A percentile compares a stretch with the other conserved stretches of the same genome.
phyloP scores from a whole-genome alignment of 1,284 basidiomycete species.

The Omphalotus olearius region DNA sequence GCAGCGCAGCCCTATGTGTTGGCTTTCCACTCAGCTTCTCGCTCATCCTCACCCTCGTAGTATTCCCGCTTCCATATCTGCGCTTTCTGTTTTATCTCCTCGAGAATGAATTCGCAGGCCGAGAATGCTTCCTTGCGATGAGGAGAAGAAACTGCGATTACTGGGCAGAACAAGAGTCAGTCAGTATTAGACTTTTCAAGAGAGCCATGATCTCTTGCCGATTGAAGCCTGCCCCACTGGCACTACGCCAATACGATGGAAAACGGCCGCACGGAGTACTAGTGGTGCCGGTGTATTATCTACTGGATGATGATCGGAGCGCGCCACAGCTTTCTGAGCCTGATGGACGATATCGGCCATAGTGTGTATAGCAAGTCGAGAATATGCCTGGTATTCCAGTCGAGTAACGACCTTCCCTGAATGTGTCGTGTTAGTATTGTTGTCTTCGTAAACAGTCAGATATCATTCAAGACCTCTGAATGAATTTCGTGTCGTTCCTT shows the following conservation, averaged over 20 bases:
- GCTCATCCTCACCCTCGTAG: slow-evolving; percentile 63
- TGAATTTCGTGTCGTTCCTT: slow-evolving; percentile 44
- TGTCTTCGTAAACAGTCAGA: not conserved
- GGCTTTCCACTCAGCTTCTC: slow-evolving; percentile 70
- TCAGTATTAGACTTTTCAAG: too few relatives aligned
- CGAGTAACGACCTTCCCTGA: slow-evolving; percentile 68
- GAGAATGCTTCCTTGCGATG: slow-evolving; percentile 80
- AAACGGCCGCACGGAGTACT: slow-evolving; percentile 55
- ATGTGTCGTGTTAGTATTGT: not conserved
- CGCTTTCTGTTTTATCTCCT: slow-evolving; percentile 77
- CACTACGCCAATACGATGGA: slow-evolving; percentile 80
- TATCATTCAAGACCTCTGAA: slow-evolving; percentile 39
- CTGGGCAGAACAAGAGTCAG: slow-evolving; percentile 21
- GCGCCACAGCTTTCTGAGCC: slow-evolving; percentile 37
- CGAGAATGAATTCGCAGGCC: slow-evolving; percentile 78
- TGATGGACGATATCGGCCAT: slow-evolving; percentile 57
- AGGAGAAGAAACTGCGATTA: slow-evolving; percentile 83
- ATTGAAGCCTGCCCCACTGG: slow-evolving; percentile 80
- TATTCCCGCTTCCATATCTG: slow-evolving; percentile 91
- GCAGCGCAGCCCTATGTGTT: slow-evolving; percentile 32
- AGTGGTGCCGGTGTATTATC: slow-evolving; percentile 28
- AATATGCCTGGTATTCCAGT: slow-evolving; percentile 83
- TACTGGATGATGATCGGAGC: slow-evolving; percentile 38
- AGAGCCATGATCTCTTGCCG: slow-evolving; percentile 21
- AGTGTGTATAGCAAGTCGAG: slow-evolving; percentile 78